Evolutionary conservation across 2,329 filamentous ascomycete genomes (phyloP), one percentile per base, ranked within the genome.

Genomic region (Scedosporium aurantiacum): DNA sequence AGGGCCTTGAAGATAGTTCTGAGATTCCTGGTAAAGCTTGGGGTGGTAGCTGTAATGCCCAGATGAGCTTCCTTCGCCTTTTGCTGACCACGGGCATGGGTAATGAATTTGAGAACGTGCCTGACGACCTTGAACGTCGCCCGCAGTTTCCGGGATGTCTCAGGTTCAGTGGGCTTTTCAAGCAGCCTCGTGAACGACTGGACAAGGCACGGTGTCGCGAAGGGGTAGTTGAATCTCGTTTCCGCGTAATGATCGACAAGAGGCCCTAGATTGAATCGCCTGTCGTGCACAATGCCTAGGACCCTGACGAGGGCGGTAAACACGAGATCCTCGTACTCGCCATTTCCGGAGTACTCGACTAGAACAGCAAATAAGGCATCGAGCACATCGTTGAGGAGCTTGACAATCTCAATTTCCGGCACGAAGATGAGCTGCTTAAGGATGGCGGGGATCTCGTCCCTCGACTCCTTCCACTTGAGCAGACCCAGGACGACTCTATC

Each of bases 341-440:
- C 90, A 65, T 91, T 91, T 8, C 90, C 91, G n/a, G 90, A 86
- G 68, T 96, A 87, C 67, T 97, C 91, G 32, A 95, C 90, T 28
- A 97, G 78, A 28, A 97, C 91, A 5, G 90, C 88, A 70, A 99
- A 99, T 0, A 99, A 82, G 0, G 91, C 85, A 71, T 96, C 90
- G 60, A 99, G 87, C 1, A 97, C 91, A 67, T 96, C 89, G 64
- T 84, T 88, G 6, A 97, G 78, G 50, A 97, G 82, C 76, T 97
- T 99, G 64, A 99, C 94, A 40, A 99, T 90, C 74, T 99, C 95
- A 61, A 97, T 96, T 71, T 99, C 94, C 0, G 94, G 90, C 0
- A 99, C 92, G 66, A 97, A 97, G 21, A 92, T 86, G 57, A 97
- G 83, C 66, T 92, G 87, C 70, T 89, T 88, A 50, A 99, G 76